Conservation (phyloP, 805 yeast genomes). For the Ogataea nakhonphanomensis region DNA sequence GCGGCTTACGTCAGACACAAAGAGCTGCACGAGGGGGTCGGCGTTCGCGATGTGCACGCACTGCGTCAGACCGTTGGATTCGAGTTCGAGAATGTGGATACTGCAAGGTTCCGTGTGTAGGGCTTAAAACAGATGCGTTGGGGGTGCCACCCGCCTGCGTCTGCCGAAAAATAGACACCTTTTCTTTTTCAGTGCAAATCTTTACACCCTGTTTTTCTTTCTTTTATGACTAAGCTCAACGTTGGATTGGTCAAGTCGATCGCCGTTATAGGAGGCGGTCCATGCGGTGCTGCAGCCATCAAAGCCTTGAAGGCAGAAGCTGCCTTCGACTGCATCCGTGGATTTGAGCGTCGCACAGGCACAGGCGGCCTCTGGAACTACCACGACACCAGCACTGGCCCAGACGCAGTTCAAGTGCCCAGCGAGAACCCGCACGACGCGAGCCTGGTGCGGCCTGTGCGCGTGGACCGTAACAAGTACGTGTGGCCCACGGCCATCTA, state of each 20-base stretch:
- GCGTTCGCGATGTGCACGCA: conserved; percentile 10
- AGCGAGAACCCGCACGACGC: conserved; percentile 26
- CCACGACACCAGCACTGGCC: conserved; percentile 30
- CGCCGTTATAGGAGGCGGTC: conserved; percentile 80
- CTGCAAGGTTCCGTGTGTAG: no score
- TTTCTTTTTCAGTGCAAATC: conserved; percentile 1
- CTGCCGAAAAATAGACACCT: background rate
- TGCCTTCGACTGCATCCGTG: conserved; percentile 43
- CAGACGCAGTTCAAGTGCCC: conserved; percentile 25
- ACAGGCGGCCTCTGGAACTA: conserved; percentile 86
- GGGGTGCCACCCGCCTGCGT: no score
- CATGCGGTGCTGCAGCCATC: conserved; percentile 65
- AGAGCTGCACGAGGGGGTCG: conserved; percentile 35
- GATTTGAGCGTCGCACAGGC: conserved; percentile 55
- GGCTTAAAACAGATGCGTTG: no score
- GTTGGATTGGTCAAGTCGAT: conserved; percentile 29
- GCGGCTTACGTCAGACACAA: conserved; percentile 43
- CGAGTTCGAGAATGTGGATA: conserved; percentile 12
- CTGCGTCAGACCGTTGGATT: conserved; percentile 14
- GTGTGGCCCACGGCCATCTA: conserved; percentile 59
- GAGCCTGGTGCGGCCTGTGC: conserved; percentile 11
- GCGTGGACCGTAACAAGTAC: conserved; percentile 16
- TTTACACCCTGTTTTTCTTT: conserved; percentile 4
- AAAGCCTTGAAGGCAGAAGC: conserved; percentile 58
- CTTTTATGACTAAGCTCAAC: conserved; percentile 10